Base-by-base conservation (phyloP, 2,329 filamentous ascomycete genomes). In the Colletotrichum camelliae region DNA sequence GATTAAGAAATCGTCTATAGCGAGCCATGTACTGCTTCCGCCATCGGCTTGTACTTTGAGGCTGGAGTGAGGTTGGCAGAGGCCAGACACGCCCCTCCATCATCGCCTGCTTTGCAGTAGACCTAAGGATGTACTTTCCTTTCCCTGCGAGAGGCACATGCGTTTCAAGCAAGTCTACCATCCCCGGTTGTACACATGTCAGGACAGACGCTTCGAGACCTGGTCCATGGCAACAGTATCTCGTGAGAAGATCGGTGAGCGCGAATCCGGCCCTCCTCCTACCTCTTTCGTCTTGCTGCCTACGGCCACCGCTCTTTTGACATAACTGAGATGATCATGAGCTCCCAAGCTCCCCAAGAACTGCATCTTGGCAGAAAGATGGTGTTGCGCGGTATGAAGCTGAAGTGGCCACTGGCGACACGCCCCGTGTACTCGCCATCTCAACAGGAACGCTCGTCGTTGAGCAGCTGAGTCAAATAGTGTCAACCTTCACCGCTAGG, bases 271-370 rank as follows among this genome's bases (percentile, higher is more conserved):
- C 65, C 74, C 74, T 67, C 68, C 62, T n/a, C 55, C 37, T 52
- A 62, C 48, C 57, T 31, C 43, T 64, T 64, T 39, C 58, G 57
- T 60, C 43, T 37, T 48, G 58, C 48, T 74, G 64, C 65, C 64
- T 58, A 69, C n/a, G 74, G 37, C 70, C 74, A 76, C 74, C 74
- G 74, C 74, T 76, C 70, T 76, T 76, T 74, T 69, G 74, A 55
- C 65, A 65, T 65, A 69, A 37, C 33, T 37, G 65, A 74, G 48
- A 61, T 76, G 65, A 76, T 76, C 74, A 76, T 65, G 74, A 74
- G 64, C 58, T 76, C 70, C 64, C 37, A 43, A 74, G 64, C 52
- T 74, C 70, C 64, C 55, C 62, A 27, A 8, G 10, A 37, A 69
- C 64, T 74, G 74, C 74, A 69, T 65, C 64, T 74, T 74, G 74